Base-by-base conservation (phyloP, 2,329 filamentous ascomycete species). In the Alternaria viburni region DNA sequence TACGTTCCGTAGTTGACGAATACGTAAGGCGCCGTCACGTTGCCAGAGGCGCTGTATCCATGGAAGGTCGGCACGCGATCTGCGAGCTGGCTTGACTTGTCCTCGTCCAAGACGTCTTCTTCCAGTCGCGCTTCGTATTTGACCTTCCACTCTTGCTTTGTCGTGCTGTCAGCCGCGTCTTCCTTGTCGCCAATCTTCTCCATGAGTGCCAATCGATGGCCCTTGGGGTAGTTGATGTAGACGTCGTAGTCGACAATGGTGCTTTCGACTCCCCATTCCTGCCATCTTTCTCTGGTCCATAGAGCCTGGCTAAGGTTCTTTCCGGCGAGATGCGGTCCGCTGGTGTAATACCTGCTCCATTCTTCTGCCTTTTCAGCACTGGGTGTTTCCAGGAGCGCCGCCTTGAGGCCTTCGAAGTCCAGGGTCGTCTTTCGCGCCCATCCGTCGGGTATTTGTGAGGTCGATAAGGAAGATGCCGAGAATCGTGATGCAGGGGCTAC, bases 1-100 rank as follows among this genome's bases (percentile, higher is more conserved):
- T 90, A 96, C 0, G 92, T 96, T 56, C 94, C 95, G 74, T 96
- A 97, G 80, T 97, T 97, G 77, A 92, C 93, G 74, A 91, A 98
- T 30, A 97, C 92, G 69, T 92, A 96, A 13, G 89, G 87, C 3
- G 89, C 93, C 0, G 95, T 97, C 51, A 96, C 95, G 78, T 98
- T 97, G 26, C 95, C 95, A 64, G 86, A 94, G 5, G 93, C 93
- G 5, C 93, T 97, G 80, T 97, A 98, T 57, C 95, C 96, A 76
- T 98, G 95, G 83, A 98, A 98, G 0, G 91, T 95, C 1, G 95
- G 93, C 23, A 98, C 86, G 28, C 93, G 86, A 72, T 93, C 87
- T 10, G 86, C 81, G 49, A 93, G 83, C 21, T 89, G 86, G 17
- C 89, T 93, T 0, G 93, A 96, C 4, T 89, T 87, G 77, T 99